Evolutionary conservation across 257 asterid genomes (phyloP).

Genomic region (Solanum corneliomulleri): DNA sequence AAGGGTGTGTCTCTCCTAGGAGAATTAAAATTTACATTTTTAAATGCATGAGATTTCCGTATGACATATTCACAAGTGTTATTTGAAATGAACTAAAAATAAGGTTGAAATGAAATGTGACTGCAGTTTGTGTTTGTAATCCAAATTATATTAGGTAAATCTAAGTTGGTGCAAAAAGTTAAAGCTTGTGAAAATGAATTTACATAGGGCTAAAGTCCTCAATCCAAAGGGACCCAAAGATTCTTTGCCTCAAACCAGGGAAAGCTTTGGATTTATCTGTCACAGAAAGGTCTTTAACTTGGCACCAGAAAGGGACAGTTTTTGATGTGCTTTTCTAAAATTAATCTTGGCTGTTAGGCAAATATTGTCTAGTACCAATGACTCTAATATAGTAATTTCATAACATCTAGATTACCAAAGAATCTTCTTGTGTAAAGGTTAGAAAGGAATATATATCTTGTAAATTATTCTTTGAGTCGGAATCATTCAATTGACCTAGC

Average conservation of each 20-base stretch:
- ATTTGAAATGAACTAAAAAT: neutral
- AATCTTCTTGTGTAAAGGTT: neutral
- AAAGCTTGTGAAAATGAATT: neutral
- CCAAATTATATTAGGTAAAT: neutral
- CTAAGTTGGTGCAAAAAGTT: neutral
- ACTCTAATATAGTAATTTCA: neutral
- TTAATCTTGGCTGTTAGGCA: neutral
- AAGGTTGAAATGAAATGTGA: neutral
- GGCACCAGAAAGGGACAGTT: neutral
- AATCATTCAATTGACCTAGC: neutral
- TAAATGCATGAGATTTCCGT: neutral
- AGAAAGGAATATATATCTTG: neutral
- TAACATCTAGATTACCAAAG: neutral
- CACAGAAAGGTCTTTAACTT: constrained; percentile 20
- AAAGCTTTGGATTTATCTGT: constrained; percentile 39
- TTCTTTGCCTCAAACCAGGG: constrained; percentile 28
- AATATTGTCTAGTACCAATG: neutral
- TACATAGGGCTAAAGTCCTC: neutral
- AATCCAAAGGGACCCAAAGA: neutral
- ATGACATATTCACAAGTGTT: neutral
- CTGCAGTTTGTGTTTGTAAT: neutral
- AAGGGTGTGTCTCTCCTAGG: neutral
- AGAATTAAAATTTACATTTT: neutral
- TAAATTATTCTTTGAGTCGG: neutral
- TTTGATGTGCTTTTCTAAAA: neutral